Evolutionary conservation across 2,329 filamentous ascomycete genomes (phyloP), one percentile per base, ranked within the genome.

Genomic region (Stagonosporopsis rhizophila): DNA sequence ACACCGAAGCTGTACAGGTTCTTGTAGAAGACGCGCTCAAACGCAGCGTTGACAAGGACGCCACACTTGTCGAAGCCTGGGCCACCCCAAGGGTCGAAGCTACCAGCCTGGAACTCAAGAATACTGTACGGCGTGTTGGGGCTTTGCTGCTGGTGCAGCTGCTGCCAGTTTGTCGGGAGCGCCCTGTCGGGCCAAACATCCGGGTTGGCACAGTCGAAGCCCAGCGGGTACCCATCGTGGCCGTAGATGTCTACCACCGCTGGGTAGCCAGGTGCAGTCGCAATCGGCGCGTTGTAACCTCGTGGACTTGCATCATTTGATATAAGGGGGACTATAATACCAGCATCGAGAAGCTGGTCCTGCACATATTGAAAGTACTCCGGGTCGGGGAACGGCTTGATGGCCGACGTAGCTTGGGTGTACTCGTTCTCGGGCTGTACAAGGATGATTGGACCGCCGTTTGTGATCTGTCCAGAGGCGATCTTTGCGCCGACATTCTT

Each of bases 361-460:
- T 88, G 84, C 6, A 93, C 85, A 60, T 89, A 87, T 52, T 86
- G 81, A 74, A 93, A 86, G 70, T 93, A 95, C 0, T 82, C 79
- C 0, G 82, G 80, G 65, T 91, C 86, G 0, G 88, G 88, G 61
- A 89, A 90, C 2, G 77, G 74, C 0, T 75, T 71, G n/a, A 83
- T 77, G 2, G 77, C 77, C 4, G 75, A 76, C 15, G 77, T 75
- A 1, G 80, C 80, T 17, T 78, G 75, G 1, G 83, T 87, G 69
- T 94, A 93, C 72, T 95, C 91, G 60, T 95, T 96, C 72, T 96
- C 91, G 0, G 89, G 88, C 71, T 96, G 91, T 38, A 89, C 83
- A 1, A 94, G 77, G 57, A 96, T 91, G 7, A 96, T 82, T 0
- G 90, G 90, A 0, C 91, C 91, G 0, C 89, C 91, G 48, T 93